These are phyloP conservation scores for Russula griseocarnosa DNA, from an alignment of 768 basidiomycete species.

Conservation along the genomic window DNA sequence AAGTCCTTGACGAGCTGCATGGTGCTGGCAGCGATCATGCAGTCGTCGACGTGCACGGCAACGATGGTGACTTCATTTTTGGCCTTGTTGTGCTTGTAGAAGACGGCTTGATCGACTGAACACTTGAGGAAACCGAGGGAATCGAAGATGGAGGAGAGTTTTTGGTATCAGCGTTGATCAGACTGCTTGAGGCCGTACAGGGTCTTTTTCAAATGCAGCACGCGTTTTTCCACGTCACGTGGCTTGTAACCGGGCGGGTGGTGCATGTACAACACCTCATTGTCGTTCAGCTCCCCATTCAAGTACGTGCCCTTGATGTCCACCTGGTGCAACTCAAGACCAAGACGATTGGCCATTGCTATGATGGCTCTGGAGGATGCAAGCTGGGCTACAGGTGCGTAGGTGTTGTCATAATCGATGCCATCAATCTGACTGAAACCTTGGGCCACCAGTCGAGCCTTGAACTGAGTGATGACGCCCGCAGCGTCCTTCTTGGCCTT, in stretches of 20 bases:
- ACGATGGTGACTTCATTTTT: too few relatives aligned
- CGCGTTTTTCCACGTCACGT: not conserved
- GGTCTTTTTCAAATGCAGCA: too few relatives aligned
- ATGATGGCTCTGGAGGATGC: too few relatives aligned
- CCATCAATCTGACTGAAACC: conserved; percentile 36
- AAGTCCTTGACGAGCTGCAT: too few relatives aligned
- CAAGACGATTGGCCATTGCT: too few relatives aligned
- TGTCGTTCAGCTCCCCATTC: not conserved
- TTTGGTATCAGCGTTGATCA: not conserved
- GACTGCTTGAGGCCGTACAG: not conserved
- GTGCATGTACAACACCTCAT: not conserved
- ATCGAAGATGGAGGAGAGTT: not conserved
- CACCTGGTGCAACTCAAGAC: too few relatives aligned
- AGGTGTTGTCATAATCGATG: not conserved
- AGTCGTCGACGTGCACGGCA: too few relatives aligned
- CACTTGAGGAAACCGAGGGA: not conserved
- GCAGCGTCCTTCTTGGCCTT: conserved; percentile 32
- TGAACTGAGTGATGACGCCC: conserved; percentile 33
- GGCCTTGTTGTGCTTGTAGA: not conserved
- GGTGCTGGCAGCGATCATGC: too few relatives aligned
- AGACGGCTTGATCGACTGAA: not conserved
- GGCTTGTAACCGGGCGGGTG: not conserved
- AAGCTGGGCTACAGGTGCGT: too few relatives aligned
- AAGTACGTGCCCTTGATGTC: not conserved
- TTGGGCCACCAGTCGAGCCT: conserved; percentile 37